phyloP scores from a whole-genome alignment of 2,329 filamentous ascomycete species.

The Canariomyces notabilis region DNA sequence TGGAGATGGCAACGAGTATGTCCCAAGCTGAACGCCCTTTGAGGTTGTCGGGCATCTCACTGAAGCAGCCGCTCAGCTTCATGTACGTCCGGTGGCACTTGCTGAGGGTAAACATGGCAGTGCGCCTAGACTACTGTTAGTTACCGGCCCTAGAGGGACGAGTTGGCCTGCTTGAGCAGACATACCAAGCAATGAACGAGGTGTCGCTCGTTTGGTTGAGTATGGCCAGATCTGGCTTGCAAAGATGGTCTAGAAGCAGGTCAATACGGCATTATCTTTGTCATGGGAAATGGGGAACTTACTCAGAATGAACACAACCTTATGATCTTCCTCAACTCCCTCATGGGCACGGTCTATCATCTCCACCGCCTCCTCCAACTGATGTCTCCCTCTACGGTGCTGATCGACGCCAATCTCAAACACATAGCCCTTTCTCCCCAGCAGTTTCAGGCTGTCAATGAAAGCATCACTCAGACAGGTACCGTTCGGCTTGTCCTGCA shows the following conservation, averaged over 20 bases:
- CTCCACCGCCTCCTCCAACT: conserved; percentile 64
- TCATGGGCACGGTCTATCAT: conserved; percentile 66
- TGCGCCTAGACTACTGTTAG: conserved; percentile 32
- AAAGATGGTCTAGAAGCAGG: conserved; percentile 65
- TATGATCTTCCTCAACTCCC: conserved; percentile 52
- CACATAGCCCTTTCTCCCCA: conserved; percentile 58
- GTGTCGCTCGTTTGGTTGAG: conserved; percentile 50
- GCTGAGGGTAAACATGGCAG: conserved; percentile 62
- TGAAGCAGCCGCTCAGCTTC: conserved; percentile 85
- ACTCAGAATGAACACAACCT: conserved; percentile 67
- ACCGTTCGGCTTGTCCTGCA: conserved; percentile 70
- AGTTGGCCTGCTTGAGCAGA: not conserved
- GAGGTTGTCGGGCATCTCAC: conserved; percentile 63
- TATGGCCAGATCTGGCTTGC: conserved; percentile 74
- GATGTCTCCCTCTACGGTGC: conserved; percentile 67
- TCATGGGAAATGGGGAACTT: conserved; percentile 29
- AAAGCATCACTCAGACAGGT: conserved; percentile 60
- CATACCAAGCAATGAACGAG: conserved; percentile 60
- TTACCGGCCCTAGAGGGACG: not conserved
- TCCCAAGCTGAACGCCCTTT: conserved; percentile 45
- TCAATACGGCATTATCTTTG: not conserved
- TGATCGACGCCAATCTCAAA: conserved; percentile 87
- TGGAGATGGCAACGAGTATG: conserved; percentile 58
- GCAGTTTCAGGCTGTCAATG: conserved; percentile 59
- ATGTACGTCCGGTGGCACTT: conserved; percentile 67